These are phyloP conservation scores for Lumnitzera racemosa DNA, from an alignment of 345 rosid species.

Conservation along the genomic window DNA sequence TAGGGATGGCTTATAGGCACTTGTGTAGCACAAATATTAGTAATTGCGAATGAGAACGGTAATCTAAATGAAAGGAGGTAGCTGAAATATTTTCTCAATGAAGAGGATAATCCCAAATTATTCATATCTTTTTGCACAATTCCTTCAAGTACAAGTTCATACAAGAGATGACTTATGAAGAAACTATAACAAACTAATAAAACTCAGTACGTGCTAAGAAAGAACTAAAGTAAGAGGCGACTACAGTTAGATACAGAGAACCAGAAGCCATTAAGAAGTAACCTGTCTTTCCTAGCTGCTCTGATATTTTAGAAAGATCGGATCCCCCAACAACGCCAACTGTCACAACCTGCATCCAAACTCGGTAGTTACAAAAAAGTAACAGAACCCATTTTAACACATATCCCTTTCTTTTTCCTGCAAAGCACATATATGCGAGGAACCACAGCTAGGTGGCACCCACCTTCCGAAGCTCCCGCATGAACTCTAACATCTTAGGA, in stretches of 20 bases:
- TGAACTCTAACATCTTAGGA: constrained; percentile 50
- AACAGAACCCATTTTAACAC: constrained; percentile 3
- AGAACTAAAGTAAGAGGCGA: neutral
- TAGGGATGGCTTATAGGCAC: too few relatives aligned
- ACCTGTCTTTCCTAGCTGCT: constrained; percentile 93
- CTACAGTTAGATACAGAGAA: neutral
- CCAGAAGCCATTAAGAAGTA: neutral
- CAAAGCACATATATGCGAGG: neutral
- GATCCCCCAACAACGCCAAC: constrained; percentile 98
- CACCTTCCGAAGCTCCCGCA: constrained; percentile 72
- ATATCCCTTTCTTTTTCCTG: neutral
- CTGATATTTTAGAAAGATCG: constrained; percentile 78
- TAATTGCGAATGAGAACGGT: too few relatives aligned
- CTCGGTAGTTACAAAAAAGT: neutral
- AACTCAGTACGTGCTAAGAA: neutral
- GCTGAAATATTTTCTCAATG: too few relatives aligned
- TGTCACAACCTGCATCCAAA: constrained; percentile 53
- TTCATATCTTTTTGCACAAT: neutral
- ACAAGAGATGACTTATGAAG: too few relatives aligned
- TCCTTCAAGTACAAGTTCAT: too few relatives aligned
- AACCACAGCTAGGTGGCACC: constrained; percentile 1
- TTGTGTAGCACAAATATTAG: too few relatives aligned
- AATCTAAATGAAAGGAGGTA: too few relatives aligned
- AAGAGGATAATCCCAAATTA: neutral
- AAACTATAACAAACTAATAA: too few relatives aligned